Evolutionary conservation across 2,329 filamentous ascomycete genomes (phyloP).

Genomic region (Plenodomus biglobosus): DNA sequence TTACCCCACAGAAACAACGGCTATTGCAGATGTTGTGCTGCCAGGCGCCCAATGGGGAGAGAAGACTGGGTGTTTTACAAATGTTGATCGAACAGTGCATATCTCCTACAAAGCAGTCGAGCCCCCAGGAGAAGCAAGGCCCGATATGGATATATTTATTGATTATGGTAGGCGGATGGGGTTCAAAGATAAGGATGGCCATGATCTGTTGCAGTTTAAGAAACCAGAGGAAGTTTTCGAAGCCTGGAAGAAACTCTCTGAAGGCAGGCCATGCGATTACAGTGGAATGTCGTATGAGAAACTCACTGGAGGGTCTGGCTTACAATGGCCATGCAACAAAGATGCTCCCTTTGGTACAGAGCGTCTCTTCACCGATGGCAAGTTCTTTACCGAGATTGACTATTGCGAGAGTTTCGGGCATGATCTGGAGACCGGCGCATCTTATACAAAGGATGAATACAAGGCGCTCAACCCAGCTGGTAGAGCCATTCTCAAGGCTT

Average conservation of each 20-base stretch:
- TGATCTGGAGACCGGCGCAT: constrained; percentile 10
- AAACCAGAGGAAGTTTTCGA: constrained; percentile 8
- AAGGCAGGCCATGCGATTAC: constrained; percentile 9
- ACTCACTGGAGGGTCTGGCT: constrained; percentile 8
- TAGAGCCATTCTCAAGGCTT: constrained; percentile 7
- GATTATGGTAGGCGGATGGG: constrained; percentile 11
- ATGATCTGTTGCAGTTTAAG: constrained; percentile 6
- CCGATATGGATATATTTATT: constrained; percentile 9
- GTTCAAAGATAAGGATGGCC: constrained; percentile 9
- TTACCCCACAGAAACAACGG: constrained; percentile 6
- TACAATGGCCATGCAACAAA: constrained; percentile 13
- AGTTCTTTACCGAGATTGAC: constrained; percentile 8
- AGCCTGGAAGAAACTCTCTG: constrained; percentile 11
- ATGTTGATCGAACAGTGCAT: constrained; percentile 6
- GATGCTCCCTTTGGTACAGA: constrained; percentile 9
- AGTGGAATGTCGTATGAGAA: constrained; percentile 10
- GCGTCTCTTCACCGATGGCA: constrained; percentile 8
- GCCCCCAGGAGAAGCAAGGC: constrained; percentile 5
- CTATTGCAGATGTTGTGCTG: constrained; percentile 8
- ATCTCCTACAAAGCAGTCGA: constrained; percentile 9
- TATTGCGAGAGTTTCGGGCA: constrained; percentile 12
- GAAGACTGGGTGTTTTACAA: constrained; percentile 9
- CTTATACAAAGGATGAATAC: constrained; percentile 10
- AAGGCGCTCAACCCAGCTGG: constrained; percentile 5
- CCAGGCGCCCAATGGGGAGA: constrained; percentile 8